These are phyloP conservation scores for Boletellus sp. DNA, from an alignment of 1,284 basidiomycete species.

Conservation along the genomic window DNA sequence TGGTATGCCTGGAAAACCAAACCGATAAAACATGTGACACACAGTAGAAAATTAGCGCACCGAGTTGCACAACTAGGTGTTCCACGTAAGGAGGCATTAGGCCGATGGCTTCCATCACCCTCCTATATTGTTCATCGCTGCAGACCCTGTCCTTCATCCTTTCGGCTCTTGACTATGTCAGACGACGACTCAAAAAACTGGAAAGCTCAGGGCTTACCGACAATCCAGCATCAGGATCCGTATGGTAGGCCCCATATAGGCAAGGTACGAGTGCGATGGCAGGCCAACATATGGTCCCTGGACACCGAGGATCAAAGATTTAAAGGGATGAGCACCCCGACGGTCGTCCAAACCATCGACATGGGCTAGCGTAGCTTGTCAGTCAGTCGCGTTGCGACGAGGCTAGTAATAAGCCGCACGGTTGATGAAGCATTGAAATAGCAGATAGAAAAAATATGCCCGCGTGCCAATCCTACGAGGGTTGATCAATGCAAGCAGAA, in stretches of 20 bases:
- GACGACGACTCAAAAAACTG: neutral
- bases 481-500: neutral
- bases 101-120: conserved; percentile 61
- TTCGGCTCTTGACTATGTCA: conserved; percentile 63
- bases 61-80: conserved; percentile 80
- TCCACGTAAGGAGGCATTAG: conserved; percentile 63
- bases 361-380: conserved; percentile 45
- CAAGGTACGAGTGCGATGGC: conserved; percentile 79
- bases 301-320: conserved; percentile 72
- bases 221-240: conserved; percentile 81
- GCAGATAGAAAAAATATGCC: conserved; percentile 87
- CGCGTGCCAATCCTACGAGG: conserved; percentile 64
- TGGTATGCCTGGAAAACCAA: conserved; percentile 53
- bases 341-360: conserved; percentile 69
- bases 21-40: neutral
- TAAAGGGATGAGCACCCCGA: conserved; percentile 58
- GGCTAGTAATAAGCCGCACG: conserved; percentile 40
- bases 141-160: conserved; percentile 79
- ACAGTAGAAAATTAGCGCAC: conserved; percentile 33
- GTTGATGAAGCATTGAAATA: conserved; percentile 90
- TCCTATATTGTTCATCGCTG: conserved; percentile 66
- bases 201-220: conserved; percentile 46
- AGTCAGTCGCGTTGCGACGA: conserved; percentile 6
- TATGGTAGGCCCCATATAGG: conserved; percentile 69
- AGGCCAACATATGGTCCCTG: conserved; percentile 74